These are phyloP conservation scores for Pluteus cervinus DNA, from an alignment of 768 basidiomycete species.

Conservation along the genomic window DNA sequence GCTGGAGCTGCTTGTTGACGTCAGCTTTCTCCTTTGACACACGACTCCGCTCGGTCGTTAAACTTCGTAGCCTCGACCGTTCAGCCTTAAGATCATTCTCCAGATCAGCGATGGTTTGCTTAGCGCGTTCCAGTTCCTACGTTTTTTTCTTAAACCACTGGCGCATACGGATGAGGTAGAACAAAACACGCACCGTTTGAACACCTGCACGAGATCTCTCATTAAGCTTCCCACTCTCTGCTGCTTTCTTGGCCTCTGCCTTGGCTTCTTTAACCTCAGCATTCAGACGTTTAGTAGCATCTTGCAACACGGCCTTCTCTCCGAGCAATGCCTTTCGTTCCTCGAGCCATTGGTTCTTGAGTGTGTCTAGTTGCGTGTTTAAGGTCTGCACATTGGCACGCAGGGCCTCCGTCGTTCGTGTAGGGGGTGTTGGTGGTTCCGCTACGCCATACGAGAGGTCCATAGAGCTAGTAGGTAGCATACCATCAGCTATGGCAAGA, in stretches of 20 bases:
- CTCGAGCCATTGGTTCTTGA: constrained; percentile 68
- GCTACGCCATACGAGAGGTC: constrained; percentile 42
- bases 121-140: constrained; percentile 71
- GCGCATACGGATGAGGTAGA: not conserved
- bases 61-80: constrained; percentile 54
- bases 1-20: constrained; percentile 55
- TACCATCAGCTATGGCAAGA: too few species aligned
- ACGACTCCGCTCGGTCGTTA: constrained; percentile 58
- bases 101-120: constrained; percentile 56
- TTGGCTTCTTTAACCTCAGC: constrained; percentile 51
- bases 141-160: constrained; percentile 1
- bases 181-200: constrained; percentile 42
- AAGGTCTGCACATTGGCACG: constrained; percentile 53
- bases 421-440: constrained; percentile 65
- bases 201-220: constrained; percentile 44
- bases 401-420: constrained; percentile 60
- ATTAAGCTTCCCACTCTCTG: constrained; percentile 45
- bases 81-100: constrained; percentile 70
- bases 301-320: constrained; percentile 69
- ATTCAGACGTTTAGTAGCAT: constrained; percentile 63
- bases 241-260: constrained; percentile 48
- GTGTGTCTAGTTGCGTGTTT: constrained; percentile 53
- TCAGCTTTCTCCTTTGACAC: constrained; percentile 61
- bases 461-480: constrained; percentile 38
- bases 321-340: constrained; percentile 58